Evolutionary conservation across 148 eudicot species (phyloP).

Genomic region (Amaranthus hypochondriacus): DNA sequence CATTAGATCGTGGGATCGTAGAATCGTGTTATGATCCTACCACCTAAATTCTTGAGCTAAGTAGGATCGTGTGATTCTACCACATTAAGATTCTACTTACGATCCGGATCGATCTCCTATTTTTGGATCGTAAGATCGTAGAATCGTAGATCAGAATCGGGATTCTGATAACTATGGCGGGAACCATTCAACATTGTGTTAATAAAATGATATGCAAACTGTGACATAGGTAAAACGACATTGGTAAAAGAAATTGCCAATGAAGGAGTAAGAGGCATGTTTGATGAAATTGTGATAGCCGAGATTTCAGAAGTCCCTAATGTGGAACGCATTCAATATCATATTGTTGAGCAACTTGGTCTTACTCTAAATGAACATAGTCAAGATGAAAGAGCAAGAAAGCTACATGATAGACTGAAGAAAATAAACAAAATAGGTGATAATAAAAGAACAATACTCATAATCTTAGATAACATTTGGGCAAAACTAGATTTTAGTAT

Average conservation of each 20-base stretch:
- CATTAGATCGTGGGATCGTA: too few species aligned
- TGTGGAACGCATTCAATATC: constrained; percentile 9
- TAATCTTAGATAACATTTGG: constrained; percentile 7
- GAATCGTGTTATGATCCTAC: too few species aligned
- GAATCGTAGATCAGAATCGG: too few species aligned
- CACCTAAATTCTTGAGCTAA: too few species aligned
- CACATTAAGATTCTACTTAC: too few species aligned
- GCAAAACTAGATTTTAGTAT: not conserved
- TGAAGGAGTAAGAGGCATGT: not conserved
- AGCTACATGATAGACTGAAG: not conserved
- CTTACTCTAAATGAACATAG: too few species aligned
- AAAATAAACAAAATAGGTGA: not conserved
- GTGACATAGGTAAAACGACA: constrained; percentile 12
- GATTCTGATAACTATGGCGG: too few species aligned
- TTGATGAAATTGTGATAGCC: constrained; percentile 1
- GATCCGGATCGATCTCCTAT: too few species aligned
- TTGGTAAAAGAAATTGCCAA: constrained; percentile 10
- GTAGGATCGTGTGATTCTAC: too few species aligned
- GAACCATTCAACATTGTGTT: too few species aligned
- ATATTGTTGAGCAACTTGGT: constrained; percentile 5
- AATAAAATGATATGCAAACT: too few species aligned
- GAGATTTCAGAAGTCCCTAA: constrained; percentile 10
- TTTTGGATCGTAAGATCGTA: too few species aligned
- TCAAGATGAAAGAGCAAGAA: not conserved
- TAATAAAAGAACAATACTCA: not conserved